These are phyloP conservation scores for Euphorbia schlechtendalii DNA, from an alignment of 441 rosid species.

Conservation along the genomic window DNA sequence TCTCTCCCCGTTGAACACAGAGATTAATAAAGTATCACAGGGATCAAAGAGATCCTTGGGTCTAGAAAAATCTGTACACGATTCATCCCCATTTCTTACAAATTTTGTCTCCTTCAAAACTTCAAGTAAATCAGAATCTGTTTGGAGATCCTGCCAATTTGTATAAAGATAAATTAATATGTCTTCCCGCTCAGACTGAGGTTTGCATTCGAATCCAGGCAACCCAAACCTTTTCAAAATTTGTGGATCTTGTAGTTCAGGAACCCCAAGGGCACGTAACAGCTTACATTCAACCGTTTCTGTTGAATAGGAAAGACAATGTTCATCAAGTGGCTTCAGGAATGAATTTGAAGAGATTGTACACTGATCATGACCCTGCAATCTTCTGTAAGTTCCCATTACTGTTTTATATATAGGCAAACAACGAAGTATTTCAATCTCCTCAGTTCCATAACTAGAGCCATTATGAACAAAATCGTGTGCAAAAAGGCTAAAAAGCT, in stretches of 20 bases:
- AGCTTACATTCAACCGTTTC: slow-evolving; percentile 66
- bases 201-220: slow-evolving; percentile 73
- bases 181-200: slow-evolving; percentile 77
- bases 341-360: slow-evolving; percentile 74
- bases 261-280: slow-evolving; percentile 80
- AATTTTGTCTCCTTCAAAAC: slow-evolving; percentile 79
- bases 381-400: slow-evolving; percentile 54
- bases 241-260: slow-evolving; percentile 79
- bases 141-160: slow-evolving; percentile 75
- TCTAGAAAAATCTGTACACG: slow-evolving; percentile 48
- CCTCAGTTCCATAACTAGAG: slow-evolving; percentile 58
- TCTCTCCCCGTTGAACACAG: slow-evolving; percentile 87
- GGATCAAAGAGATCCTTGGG: slow-evolving; percentile 96
- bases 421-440: slow-evolving; percentile 67
- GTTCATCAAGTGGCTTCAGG: slow-evolving; percentile 76
- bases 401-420: slow-evolving; percentile 91
- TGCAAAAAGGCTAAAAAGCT: slow-evolving; percentile 79
- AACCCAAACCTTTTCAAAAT: slow-evolving; percentile 83
- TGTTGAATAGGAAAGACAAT: slow-evolving; percentile 60
- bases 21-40: slow-evolving; percentile 68
- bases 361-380: slow-evolving; percentile 65
- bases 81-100: slow-evolving; percentile 81
- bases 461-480: slow-evolving; percentile 59
- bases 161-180: slow-evolving; percentile 60
- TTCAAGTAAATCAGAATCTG: slow-evolving; percentile 71